These are phyloP conservation scores for Erythrophleum ivorense DNA, from an alignment of 331 rosid species.

Conservation along the genomic window DNA sequence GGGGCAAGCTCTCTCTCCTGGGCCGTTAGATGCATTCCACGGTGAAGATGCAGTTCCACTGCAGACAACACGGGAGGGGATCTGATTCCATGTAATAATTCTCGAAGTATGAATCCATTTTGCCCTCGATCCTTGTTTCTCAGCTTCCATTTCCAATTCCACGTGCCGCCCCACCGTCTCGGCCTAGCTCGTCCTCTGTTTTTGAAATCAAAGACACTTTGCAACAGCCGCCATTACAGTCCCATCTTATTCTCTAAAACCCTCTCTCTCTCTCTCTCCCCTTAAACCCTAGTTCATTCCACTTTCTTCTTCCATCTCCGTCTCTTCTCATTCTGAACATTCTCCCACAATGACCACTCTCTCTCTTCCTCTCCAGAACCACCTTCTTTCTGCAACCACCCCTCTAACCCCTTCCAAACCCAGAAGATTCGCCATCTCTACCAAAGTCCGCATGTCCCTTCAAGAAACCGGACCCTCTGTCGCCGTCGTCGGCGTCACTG, in stretches of 20 bases:
- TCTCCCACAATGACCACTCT: slow-evolving; percentile 57
- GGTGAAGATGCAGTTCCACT: too few relatives aligned
- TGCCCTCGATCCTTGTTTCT: neutral
- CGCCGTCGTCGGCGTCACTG: slow-evolving; percentile 95
- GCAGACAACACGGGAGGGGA: too few relatives aligned
- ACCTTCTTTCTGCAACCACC: slow-evolving; percentile 35
- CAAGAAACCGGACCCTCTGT: slow-evolving; percentile 76
- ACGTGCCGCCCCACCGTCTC: neutral
- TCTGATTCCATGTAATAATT: too few relatives aligned
- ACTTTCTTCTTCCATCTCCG: slow-evolving; percentile 25
- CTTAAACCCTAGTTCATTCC: neutral
- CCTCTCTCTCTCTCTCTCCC: slow-evolving; percentile 9
- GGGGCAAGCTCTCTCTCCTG: too few relatives aligned
- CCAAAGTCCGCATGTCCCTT: slow-evolving; percentile 71
- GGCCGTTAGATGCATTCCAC: too few relatives aligned
- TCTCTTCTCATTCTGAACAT: neutral
- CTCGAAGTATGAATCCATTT: neutral
- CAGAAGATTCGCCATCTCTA: slow-evolving; percentile 30
- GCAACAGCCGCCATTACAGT: neutral
- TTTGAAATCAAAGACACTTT: neutral
- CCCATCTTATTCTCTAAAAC: neutral
- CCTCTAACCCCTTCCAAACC: slow-evolving; percentile 36
- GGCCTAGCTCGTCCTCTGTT: neutral
- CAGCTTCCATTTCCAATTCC: neutral
- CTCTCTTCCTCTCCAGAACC: slow-evolving; percentile 46